Evolutionary conservation across 345 rosid species (phyloP).

Genomic region (Hibiscus trionum): DNA sequence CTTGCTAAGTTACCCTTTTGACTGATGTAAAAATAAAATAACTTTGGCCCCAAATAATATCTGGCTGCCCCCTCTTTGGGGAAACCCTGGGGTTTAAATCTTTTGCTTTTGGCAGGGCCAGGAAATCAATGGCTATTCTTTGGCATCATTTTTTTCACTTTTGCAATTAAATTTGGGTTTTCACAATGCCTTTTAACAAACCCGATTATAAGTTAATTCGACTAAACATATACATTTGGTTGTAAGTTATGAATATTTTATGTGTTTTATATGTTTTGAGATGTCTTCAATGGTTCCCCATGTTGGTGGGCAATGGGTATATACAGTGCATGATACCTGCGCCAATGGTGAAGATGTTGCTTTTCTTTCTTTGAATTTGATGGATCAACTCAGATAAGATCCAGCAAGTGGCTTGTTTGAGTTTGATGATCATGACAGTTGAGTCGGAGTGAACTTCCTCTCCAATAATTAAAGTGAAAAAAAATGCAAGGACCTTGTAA

Average conservation of each 20-base stretch:
- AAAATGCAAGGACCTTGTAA: too few relatives aligned
- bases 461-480: too few relatives aligned
- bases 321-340: neutral
- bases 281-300: slow-evolving; percentile 1
- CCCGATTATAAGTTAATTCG: too few relatives aligned
- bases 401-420: neutral
- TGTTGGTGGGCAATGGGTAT: slow-evolving; percentile 9
- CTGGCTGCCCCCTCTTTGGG: slow-evolving; percentile 24
- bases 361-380: neutral
- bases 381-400: neutral
- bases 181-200: neutral
- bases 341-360: neutral
- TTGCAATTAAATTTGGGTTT: neutral
- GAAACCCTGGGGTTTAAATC: slow-evolving; percentile 15
- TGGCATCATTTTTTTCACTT: neutral
- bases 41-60: slow-evolving; percentile 29
- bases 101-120: neutral
- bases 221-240: too few relatives aligned
- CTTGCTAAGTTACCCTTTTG: slow-evolving; percentile 17
- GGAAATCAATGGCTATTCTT: neutral
- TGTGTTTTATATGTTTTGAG: neutral
- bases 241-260: neutral
- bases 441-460: too few relatives aligned
- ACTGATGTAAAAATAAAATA: slow-evolving; percentile 8
- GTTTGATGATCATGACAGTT: slow-evolving; percentile 16